Evolutionary conservation across 768 basidiomycete genomes (phyloP).

Genomic region (Lepiota brunneoincarnata): DNA sequence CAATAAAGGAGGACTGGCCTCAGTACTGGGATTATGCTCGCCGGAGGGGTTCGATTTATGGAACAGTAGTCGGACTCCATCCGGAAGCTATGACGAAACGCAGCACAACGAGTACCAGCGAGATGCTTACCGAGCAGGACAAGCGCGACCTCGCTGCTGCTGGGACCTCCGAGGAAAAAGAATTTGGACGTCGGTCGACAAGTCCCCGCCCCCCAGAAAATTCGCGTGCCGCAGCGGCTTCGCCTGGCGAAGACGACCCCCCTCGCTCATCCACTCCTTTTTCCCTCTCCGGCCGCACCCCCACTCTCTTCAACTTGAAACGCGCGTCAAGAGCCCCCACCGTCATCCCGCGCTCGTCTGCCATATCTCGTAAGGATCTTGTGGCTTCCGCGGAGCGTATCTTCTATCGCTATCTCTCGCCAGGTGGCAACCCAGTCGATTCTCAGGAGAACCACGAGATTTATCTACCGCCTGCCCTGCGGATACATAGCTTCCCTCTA

Average conservation of each 20-base stretch:
- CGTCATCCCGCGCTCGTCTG: slow-evolving; percentile 86
- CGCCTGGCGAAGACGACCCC: slow-evolving; percentile 44
- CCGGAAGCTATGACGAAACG: slow-evolving; percentile 63
- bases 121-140: slow-evolving; percentile 68
- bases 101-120: slow-evolving; percentile 80
- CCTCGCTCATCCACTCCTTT: slow-evolving; percentile 78
- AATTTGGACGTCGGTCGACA: slow-evolving; percentile 49
- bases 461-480: slow-evolving; percentile 90
- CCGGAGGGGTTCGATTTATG: slow-evolving; percentile 89
- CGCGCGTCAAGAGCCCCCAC: slow-evolving; percentile 90
- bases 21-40: slow-evolving; percentile 96
- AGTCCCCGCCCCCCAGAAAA: slow-evolving; percentile 52
- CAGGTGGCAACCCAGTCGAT: slow-evolving; percentile 70
- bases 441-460: slow-evolving; percentile 94
- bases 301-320: slow-evolving; percentile 71
- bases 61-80: slow-evolving; percentile 78
- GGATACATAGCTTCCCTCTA: slow-evolving; percentile 88
- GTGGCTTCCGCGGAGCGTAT: slow-evolving; percentile 95
- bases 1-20: slow-evolving; percentile 97
- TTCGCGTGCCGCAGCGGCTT: slow-evolving; percentile 44
- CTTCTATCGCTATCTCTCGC: slow-evolving; percentile 90
- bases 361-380: slow-evolving; percentile 87
- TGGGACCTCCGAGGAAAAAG: slow-evolving; percentile 39
- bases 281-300: slow-evolving; percentile 70
- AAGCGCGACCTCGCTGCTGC: slow-evolving; percentile 55